These are phyloP conservation scores for Phytophthora palmivora DNA, from an alignment of 352 stramenopile genomes.

Conservation along the genomic window DNA sequence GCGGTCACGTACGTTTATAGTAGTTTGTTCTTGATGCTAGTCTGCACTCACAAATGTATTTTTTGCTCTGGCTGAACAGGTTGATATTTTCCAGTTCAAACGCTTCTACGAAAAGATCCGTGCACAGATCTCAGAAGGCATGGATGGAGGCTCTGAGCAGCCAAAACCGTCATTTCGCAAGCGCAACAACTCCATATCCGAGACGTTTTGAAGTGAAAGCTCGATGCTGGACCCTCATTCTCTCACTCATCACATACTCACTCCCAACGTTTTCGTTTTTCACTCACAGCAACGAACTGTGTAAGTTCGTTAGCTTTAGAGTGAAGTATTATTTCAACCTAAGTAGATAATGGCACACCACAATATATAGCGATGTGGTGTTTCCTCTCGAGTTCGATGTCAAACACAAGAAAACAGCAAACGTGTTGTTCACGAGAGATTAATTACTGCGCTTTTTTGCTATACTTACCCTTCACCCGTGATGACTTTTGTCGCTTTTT, in stretches of 20 bases:
- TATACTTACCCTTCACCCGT: conserved; percentile 10
- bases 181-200: conserved; percentile 74
- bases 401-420: not conserved
- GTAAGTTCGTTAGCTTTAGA: conserved; percentile 26
- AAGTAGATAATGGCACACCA: conserved; percentile 21
- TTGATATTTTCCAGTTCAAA: conserved; percentile 91
- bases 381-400: not conserved
- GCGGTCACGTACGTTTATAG: conserved; percentile 65
- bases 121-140: conserved; percentile 60
- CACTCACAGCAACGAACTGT: conserved; percentile 20
- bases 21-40: not conserved
- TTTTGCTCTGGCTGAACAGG: conserved; percentile 35
- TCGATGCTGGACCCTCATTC: conserved; percentile 6
- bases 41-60: conserved; percentile 16
- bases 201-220: conserved; percentile 32
- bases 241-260: conserved; percentile 17
- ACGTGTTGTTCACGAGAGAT: not conserved
- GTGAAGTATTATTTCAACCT: conserved; percentile 30
- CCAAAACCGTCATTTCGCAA: conserved; percentile 45
- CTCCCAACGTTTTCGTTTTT: conserved; percentile 24
- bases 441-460: conserved; percentile 18
- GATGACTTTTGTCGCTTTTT: conserved; percentile 57
- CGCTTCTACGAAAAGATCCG: conserved; percentile 87
- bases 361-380: conserved; percentile 21
- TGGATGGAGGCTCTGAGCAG: conserved; percentile 36